Evolutionary conservation across 1,284 basidiomycete species (phyloP).

Genomic region (Sanghuangporus sanghuang): DNA sequence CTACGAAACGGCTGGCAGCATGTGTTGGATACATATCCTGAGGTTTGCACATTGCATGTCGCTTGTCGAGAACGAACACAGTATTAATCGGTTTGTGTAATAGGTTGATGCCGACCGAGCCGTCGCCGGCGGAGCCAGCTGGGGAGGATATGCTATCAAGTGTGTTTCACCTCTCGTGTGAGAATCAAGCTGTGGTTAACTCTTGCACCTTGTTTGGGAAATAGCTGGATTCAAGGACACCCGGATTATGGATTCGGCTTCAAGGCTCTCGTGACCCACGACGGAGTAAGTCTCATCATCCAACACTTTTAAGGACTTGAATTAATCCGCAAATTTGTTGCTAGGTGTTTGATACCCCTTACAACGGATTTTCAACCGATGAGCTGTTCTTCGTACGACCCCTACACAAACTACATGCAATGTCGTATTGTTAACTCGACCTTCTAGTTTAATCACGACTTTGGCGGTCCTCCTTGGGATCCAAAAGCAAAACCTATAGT

Average conservation of each 20-base stretch:
- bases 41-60: conserved; percentile 33
- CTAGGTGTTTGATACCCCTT: conserved; percentile 64
- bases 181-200: background rate
- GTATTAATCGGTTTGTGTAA: background rate
- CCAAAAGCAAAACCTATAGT: conserved; percentile 48
- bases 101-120: conserved; percentile 79
- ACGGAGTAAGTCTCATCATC: conserved; percentile 53
- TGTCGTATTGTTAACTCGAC: background rate
- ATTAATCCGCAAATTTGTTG: background rate
- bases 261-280: conserved; percentile 86
- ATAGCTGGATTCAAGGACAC: conserved; percentile 91
- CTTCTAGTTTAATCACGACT: conserved; percentile 76
- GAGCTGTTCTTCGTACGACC: conserved; percentile 76
- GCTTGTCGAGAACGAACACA: background rate
- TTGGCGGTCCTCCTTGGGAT: conserved; percentile 78
- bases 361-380: conserved; percentile 78
- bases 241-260: conserved; percentile 81
- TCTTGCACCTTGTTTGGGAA: background rate
- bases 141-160: conserved; percentile 84
- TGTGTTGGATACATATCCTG: conserved; percentile 63
- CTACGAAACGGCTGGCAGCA: conserved; percentile 73
- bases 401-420: background rate
- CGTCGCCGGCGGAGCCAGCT: conserved; percentile 78
- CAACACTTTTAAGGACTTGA: conserved; percentile 8
- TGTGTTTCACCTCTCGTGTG: conserved; percentile 28